Evolutionary conservation across 805 yeast species (phyloP).

Genomic region (Metschnikowia kofuensis): DNA sequence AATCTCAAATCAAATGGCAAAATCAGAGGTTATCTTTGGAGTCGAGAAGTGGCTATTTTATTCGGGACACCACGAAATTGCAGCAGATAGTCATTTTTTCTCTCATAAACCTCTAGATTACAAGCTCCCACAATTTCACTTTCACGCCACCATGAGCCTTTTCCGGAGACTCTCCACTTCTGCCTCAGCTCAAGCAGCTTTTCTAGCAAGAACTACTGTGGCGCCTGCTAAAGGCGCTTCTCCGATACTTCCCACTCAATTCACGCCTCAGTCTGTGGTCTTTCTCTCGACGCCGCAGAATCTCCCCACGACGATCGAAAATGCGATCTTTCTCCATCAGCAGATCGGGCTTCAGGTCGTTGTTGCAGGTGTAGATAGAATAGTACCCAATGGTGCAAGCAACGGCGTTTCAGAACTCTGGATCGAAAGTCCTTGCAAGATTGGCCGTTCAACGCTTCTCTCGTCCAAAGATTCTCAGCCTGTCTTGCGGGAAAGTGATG

Average conservation of each 20-base stretch:
- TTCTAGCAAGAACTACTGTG: conserved; percentile 16
- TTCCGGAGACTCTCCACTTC: conserved; percentile 11
- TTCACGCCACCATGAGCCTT: background rate
- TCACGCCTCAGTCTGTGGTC: conserved; percentile 29
- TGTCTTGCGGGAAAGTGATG: conserved; percentile 31
- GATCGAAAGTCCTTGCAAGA: conserved; percentile 26
- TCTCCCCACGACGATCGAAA: conserved; percentile 29
- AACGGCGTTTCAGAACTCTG: conserved; percentile 41
- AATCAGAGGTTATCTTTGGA: no score
- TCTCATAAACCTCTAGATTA: background rate
- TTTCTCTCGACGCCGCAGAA: conserved; percentile 36
- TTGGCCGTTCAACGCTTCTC: conserved; percentile 20
- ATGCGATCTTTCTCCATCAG: conserved; percentile 27
- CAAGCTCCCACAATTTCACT: background rate
- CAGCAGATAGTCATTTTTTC: background rate
- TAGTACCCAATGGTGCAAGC: conserved; percentile 29
- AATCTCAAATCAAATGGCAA: no score
- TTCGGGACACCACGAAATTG: no score
- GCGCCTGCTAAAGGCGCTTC: conserved; percentile 5
- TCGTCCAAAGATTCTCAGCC: conserved; percentile 24
- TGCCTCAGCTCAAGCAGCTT: conserved; percentile 5
- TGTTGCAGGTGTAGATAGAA: conserved; percentile 41
- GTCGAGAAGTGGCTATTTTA: no score
- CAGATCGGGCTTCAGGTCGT: conserved; percentile 29
- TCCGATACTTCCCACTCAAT: conserved; percentile 6